phyloP scores from a whole-genome alignment of 1,284 basidiomycete genomes.

The Volvariella volvacea region DNA sequence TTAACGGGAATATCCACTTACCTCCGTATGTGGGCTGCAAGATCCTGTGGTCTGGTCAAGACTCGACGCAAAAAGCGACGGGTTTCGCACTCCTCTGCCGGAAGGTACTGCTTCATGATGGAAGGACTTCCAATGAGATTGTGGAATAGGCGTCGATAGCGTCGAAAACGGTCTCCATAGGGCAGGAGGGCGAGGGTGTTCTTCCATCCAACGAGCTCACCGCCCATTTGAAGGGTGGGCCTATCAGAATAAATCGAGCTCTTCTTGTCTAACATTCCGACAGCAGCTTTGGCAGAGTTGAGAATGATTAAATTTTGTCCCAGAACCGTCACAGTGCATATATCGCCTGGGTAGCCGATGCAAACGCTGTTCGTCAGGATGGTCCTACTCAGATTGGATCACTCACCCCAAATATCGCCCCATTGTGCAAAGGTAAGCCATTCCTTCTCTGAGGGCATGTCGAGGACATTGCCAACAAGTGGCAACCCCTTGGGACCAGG shows the following conservation, averaged over 20 bases:
- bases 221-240: constrained; percentile 51
- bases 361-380: not conserved
- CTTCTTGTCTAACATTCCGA: constrained; percentile 62
- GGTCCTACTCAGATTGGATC: not conserved
- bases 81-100: constrained; percentile 46
- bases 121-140: constrained; percentile 48
- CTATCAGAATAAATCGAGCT: constrained; percentile 65
- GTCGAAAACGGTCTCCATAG: constrained; percentile 57
- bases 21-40: constrained; percentile 52
- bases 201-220: constrained; percentile 65
- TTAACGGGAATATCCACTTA: constrained; percentile 22
- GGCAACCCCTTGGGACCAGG: constrained; percentile 47
- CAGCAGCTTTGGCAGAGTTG: constrained; percentile 45
- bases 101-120: constrained; percentile 41
- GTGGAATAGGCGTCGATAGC: constrained; percentile 53
- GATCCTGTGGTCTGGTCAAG: constrained; percentile 44
- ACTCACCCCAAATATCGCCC: constrained; percentile 43
- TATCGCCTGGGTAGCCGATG: constrained; percentile 37
- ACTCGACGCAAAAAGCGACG: constrained; percentile 50
- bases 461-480: constrained; percentile 44
- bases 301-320: constrained; percentile 57
- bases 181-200: constrained; percentile 52
- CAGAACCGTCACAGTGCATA: constrained; percentile 50
- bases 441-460: constrained; percentile 44
- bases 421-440: constrained; percentile 52